A percentile compares a stretch with the other conserved stretches of the same genome.
Conservation (phyloP, 2,329 filamentous ascomycete genomes). For the Hypoxylon sp. region DNA sequence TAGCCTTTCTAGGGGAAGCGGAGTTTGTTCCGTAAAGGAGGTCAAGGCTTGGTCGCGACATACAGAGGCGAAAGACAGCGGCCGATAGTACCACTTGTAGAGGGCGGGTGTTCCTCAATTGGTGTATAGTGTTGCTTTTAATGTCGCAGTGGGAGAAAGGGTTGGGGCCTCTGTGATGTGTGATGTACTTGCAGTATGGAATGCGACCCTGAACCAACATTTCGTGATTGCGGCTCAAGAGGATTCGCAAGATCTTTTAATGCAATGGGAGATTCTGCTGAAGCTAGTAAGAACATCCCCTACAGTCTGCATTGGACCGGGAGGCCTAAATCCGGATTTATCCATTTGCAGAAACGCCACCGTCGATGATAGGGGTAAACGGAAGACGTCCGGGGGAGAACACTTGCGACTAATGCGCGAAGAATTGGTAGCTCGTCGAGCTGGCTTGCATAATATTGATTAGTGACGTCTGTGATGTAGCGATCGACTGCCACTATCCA, state of each 20-base stretch:
- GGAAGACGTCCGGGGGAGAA: background rate
- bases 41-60: conserved; percentile 7
- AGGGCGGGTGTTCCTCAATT: conserved; percentile 7
- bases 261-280: background rate
- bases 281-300: conserved; percentile 2
- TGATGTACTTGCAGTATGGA: conserved; percentile 29
- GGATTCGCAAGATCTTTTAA: conserved; percentile 6
- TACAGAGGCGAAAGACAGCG: conserved; percentile 3
- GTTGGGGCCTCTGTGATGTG: conserved; percentile 12
- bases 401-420: conserved; percentile 16
- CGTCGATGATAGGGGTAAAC: conserved; percentile 18
- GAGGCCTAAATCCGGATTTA: conserved; percentile 6
- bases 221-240: conserved; percentile 39
- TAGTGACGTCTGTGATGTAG: conserved; percentile 25
- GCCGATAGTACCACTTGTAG: conserved; percentile 16
- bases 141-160: conserved; percentile 6
- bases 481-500: conserved; percentile 17
- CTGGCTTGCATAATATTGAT: conserved; percentile 41
- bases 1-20: conserved; percentile 14
- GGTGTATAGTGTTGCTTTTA: conserved; percentile 12
- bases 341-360: conserved; percentile 32
- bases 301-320: background rate
- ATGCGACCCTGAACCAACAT: conserved; percentile 24
- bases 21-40: conserved; percentile 10
- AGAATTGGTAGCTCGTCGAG: conserved; percentile 9